These are phyloP conservation scores for Coemansia reversa DNA, from an alignment of 192 early-diverging fungal species.

Conservation along the genomic window DNA sequence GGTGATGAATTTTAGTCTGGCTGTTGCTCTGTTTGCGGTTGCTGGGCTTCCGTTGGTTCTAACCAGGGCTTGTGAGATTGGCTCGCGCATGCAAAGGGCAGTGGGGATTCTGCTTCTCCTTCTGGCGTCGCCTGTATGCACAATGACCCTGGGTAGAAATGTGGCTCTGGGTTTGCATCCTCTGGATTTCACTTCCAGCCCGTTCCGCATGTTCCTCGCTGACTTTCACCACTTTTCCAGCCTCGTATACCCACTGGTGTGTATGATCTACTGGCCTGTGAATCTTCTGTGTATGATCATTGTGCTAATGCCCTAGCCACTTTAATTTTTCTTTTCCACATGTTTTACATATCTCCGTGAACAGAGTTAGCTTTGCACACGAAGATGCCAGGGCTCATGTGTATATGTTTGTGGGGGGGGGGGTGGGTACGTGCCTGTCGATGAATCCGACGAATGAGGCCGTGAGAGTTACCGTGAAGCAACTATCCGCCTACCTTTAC, in stretches of 20 bases:
- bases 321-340: not conserved
- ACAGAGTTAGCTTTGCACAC: not conserved
- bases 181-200: slow-evolving; percentile 42
- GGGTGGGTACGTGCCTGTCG: not conserved
- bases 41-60: slow-evolving; percentile 63
- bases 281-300: slow-evolving; percentile 51
- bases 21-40: slow-evolving; percentile 58
- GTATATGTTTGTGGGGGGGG: not conserved
- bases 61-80: slow-evolving; percentile 46
- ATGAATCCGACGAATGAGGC: not conserved
- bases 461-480: not conserved
- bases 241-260: slow-evolving; percentile 63
- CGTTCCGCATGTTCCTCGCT: slow-evolving; percentile 54
- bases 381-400: not conserved
- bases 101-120: slow-evolving; percentile 41
- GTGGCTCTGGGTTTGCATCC: slow-evolving; percentile 42
- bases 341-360: not conserved
- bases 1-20: slow-evolving; percentile 73
- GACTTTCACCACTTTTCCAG: slow-evolving; percentile 67
- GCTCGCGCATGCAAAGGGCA: slow-evolving; percentile 10
- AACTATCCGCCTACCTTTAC: not conserved
- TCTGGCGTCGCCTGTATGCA: slow-evolving; percentile 48
- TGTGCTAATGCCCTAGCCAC: slow-evolving; percentile 28
- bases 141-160: slow-evolving; percentile 59
- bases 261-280: slow-evolving; percentile 72